Base-by-base conservation (phyloP, 345 rosid species). In the Bruguiera parviflora region DNA sequence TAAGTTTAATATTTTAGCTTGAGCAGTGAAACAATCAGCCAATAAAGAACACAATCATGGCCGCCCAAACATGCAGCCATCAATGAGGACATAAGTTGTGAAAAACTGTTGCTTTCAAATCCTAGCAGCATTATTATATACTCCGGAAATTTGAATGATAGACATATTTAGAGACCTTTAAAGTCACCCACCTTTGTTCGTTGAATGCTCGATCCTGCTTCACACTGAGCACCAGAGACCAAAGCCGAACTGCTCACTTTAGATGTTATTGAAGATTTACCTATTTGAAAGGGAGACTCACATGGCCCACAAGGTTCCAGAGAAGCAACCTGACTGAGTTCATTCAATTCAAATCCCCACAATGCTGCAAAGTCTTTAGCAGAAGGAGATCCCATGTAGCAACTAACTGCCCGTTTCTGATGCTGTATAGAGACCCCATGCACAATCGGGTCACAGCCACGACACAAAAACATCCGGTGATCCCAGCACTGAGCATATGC, bases 351-450 rank as follows among this genome's bases (percentile, higher is more conserved):
- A 77, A 85, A 77, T 43, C 92, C 84, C 88, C 90, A 90, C 72
- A 87, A 71, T 22, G 78, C 77, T 19, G 84, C 88, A 24, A 90
- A 85, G 73, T 87, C 93, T 77, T 79, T 84, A 55, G 96, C 93
- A 47, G 88, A 76, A 80, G 96, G 94, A 63, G 92, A 93, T 33
- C 91, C 92, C 22, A 71, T 79, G 67, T 87, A 93, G 79, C 94
- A 80, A 43, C 77, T 67, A 58, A 90, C 78, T 21, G 73, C 74
- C 10, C 59, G 80, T 66, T 71, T 90, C 69, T 49, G 81, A 73
- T 87, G 96, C 67, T 73, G 80, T 69, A 85, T 81, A 19, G 82
- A 74, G 53, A 64, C 63, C 35, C 72, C 73, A 72, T 93, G 96
- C 39, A 86, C 63, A 62, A 71, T 74, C 27, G 61, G 72, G 62